Conservation (phyloP, 352 stramenopile species). For the Phytophthora sp. region DNA sequence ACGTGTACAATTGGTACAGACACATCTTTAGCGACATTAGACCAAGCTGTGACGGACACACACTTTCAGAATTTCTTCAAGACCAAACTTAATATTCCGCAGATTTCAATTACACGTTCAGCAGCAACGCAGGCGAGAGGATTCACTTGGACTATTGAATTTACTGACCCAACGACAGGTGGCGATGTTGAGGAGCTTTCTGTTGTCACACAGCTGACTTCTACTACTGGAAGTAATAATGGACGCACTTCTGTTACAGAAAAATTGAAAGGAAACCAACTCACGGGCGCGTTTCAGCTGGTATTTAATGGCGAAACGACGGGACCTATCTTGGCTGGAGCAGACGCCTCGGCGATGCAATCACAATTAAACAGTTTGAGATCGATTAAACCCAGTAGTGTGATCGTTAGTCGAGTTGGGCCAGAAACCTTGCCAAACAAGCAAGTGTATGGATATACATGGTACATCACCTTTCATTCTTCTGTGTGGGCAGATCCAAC, state of each 20-base stretch:
- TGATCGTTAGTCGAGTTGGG: constrained; percentile 80
- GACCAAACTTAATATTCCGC: constrained; percentile 48
- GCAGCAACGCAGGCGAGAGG: constrained; percentile 66
- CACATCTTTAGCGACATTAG: constrained; percentile 36
- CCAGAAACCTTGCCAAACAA: constrained; percentile 41
- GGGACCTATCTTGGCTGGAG: constrained; percentile 88
- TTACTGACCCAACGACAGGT: constrained; percentile 62
- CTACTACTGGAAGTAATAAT: constrained; percentile 24
- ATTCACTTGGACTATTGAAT: constrained; percentile 86
- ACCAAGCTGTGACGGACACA: constrained; percentile 38
- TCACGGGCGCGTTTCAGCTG: constrained; percentile 92
- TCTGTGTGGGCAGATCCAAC: constrained; percentile 93
- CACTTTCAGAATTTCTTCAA: constrained; percentile 49
- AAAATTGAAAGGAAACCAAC: constrained; percentile 82
- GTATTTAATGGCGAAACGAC: constrained; percentile 93
- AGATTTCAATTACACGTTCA: constrained; percentile 56
- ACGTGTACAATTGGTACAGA: constrained; percentile 54
- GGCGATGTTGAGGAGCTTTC: constrained; percentile 76
- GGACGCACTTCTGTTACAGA: constrained; percentile 67
- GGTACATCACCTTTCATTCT: constrained; percentile 94
- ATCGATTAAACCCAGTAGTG: constrained; percentile 91
- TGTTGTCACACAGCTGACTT: constrained; percentile 32
- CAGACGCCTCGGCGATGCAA: constrained; percentile 82
- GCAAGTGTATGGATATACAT: constrained; percentile 90
- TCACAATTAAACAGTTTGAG: constrained; percentile 92